These are phyloP conservation scores for Graphilbum sp. DNA, from an alignment of 2,329 filamentous ascomycete species.

Conservation along the genomic window DNA sequence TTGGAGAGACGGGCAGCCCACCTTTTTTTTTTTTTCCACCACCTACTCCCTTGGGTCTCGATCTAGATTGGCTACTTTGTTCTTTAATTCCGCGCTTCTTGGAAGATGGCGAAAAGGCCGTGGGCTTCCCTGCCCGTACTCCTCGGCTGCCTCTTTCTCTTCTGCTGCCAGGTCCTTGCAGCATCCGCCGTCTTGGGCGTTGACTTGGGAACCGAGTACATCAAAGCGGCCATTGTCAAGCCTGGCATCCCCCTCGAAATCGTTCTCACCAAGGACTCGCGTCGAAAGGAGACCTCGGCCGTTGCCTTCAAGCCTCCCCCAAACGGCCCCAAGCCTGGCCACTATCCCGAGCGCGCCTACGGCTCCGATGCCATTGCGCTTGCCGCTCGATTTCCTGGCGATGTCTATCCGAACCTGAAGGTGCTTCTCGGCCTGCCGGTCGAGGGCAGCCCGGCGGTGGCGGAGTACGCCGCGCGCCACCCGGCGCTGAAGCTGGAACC, in stretches of 20 bases:
- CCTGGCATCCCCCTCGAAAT: constrained; percentile 95
- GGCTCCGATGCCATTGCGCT: constrained; percentile 84
- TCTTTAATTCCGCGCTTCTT: constrained; percentile 5
- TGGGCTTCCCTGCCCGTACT: constrained; percentile 20
- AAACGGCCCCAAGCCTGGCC: constrained; percentile 41
- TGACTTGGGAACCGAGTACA: constrained; percentile 89
- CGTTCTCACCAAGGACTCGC: constrained; percentile 92
- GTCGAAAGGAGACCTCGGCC: constrained; percentile 83
- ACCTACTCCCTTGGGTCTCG: too few relatives aligned
- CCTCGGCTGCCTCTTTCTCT: constrained; percentile 23
- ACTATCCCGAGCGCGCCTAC: constrained; percentile 78
- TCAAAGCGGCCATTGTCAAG: constrained; percentile 92
- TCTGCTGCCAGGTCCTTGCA: constrained; percentile 32
- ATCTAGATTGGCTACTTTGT: too few relatives aligned
- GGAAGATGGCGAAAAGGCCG: constrained; percentile 20
- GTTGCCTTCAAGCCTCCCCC: constrained; percentile 85
- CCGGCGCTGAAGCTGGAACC: constrained; percentile 58
- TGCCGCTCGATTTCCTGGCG: constrained; percentile 71
- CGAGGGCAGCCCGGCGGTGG: constrained; percentile 39
- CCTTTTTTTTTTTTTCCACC: too few relatives aligned
- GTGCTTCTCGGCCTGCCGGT: constrained; percentile 61
- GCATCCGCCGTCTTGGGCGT: constrained; percentile 70
- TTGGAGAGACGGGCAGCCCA: too few relatives aligned
- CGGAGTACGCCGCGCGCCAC: constrained; percentile 58
- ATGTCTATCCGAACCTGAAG: constrained; percentile 93